Evolutionary conservation across 129 eudicot genomes (phyloP).

Genomic region (Calendula officinalis): DNA sequence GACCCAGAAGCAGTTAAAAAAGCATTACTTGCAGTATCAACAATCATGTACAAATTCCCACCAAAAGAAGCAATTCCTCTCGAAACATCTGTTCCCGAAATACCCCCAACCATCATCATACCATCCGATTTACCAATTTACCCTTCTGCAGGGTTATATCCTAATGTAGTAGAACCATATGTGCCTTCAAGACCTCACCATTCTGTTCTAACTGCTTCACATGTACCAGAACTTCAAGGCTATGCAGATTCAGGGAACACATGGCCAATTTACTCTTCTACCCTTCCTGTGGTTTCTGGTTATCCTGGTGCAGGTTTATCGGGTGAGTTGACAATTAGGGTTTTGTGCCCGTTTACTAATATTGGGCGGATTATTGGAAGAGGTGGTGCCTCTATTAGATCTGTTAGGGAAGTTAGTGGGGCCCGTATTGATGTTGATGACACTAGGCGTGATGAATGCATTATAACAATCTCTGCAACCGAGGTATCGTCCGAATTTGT

Average conservation of each 20-base stretch:
- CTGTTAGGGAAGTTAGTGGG: conserved; percentile 81
- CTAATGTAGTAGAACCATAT: conserved; percentile 47
- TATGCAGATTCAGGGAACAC: conserved; percentile 60
- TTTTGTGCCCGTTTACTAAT: conserved; percentile 61
- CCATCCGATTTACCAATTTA: conserved; percentile 82
- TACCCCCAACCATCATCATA: conserved; percentile 71
- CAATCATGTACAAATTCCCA: conserved; percentile 80
- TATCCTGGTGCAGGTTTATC: conserved; percentile 55
- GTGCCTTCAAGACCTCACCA: conserved; percentile 55
- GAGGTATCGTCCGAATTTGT: conserved; percentile 42
- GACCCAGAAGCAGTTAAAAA: conserved; percentile 69
- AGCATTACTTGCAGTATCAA: conserved; percentile 79
- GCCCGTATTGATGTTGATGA: conserved; percentile 86
- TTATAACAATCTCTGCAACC: conserved; percentile 51
- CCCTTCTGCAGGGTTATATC: conserved; percentile 63
- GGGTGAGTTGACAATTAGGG: conserved; percentile 61
- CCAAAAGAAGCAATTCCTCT: conserved; percentile 82
- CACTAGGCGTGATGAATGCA: conserved; percentile 57
- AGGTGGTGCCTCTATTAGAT: conserved; percentile 73
- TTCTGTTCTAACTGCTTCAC: conserved; percentile 53
- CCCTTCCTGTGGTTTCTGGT: conserved; percentile 68
- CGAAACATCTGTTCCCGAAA: conserved; percentile 61
- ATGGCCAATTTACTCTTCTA: conserved; percentile 69
- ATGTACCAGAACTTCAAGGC: conserved; percentile 57
- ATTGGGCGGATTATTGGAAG: conserved; percentile 95